Conservation (phyloP, 345 rosid species). For the Alliaria petiolata region DNA sequence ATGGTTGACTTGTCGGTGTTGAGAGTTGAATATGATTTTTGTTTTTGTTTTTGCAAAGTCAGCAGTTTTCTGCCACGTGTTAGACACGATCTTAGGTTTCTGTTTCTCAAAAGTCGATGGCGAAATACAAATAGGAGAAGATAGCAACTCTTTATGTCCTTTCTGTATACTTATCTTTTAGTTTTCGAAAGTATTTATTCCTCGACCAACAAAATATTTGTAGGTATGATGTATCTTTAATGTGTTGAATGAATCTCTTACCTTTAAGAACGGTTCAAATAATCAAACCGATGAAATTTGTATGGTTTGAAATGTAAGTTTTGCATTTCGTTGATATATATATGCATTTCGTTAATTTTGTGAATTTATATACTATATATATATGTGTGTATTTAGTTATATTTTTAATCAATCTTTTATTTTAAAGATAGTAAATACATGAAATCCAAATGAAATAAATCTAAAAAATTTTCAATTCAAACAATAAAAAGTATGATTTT, state of each 20-base stretch:
- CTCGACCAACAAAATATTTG: background rate
- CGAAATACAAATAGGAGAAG: background rate
- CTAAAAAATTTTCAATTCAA: too few relatives aligned
- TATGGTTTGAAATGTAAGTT: too few relatives aligned
- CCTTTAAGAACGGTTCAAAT: too few relatives aligned
- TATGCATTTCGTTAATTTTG: too few relatives aligned
- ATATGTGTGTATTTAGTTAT: too few relatives aligned
- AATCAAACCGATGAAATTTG: too few relatives aligned
- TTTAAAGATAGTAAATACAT: too few relatives aligned
- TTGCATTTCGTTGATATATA: too few relatives aligned
- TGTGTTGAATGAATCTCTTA: background rate
- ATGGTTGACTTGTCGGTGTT: constrained; percentile 28
- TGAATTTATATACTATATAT: too few relatives aligned
- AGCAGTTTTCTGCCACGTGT: constrained; percentile 18
- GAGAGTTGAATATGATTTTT: background rate
- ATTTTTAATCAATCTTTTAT: too few relatives aligned
- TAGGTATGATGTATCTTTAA: background rate
- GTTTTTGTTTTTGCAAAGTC: background rate
- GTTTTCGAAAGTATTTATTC: background rate
- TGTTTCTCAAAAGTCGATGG: background rate
- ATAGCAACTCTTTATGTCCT: background rate
- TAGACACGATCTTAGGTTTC: background rate
- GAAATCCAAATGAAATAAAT: too few relatives aligned
- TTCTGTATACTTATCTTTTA: background rate
- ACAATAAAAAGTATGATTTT: too few relatives aligned